Conservation (phyloP, 176 grass and related monocot species). For the Saccharum officinarum region DNA sequence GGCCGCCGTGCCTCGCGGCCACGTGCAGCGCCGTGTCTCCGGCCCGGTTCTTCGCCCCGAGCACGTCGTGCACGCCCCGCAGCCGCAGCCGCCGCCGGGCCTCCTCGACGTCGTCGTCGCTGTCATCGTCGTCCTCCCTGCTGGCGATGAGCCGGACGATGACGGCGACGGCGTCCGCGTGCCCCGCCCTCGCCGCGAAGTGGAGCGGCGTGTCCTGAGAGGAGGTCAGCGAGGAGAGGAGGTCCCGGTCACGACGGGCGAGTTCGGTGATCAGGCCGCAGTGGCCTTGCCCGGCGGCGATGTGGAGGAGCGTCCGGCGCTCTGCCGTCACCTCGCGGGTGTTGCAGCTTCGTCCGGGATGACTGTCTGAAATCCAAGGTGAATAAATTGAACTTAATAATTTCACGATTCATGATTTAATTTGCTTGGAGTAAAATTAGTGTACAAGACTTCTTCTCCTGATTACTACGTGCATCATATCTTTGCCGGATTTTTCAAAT, state of each 20-base stretch:
- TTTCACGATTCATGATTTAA: too few relatives aligned
- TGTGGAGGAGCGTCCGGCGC: constrained; percentile 40
- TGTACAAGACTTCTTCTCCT: too few relatives aligned
- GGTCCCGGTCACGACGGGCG: not conserved
- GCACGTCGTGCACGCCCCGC: too few relatives aligned
- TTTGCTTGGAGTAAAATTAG: too few relatives aligned
- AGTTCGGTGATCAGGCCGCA: constrained; percentile 25
- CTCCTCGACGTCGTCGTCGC: too few relatives aligned
- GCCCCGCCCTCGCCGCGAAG: constrained; percentile 19
- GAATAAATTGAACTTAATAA: not conserved
- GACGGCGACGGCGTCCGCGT: not conserved
- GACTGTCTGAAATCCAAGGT: not conserved
- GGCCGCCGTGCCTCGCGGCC: too few relatives aligned
- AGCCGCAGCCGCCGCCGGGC: too few relatives aligned
- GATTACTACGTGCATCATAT: too few relatives aligned
- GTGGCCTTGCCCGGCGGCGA: constrained; percentile 39
- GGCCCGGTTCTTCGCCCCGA: too few relatives aligned
- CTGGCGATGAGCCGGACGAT: not conserved
- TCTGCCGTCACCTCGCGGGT: constrained; percentile 30
- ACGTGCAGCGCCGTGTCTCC: too few relatives aligned
- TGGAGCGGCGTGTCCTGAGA: constrained; percentile 52
- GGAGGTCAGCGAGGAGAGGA: constrained; percentile 19
- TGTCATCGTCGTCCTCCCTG: too few relatives aligned
- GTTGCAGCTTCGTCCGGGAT: constrained; percentile 10
- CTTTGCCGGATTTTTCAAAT: too few relatives aligned